Conservation (phyloP, 2,329 filamentous ascomycete species). For the Aspergillus chevalieri region DNA sequence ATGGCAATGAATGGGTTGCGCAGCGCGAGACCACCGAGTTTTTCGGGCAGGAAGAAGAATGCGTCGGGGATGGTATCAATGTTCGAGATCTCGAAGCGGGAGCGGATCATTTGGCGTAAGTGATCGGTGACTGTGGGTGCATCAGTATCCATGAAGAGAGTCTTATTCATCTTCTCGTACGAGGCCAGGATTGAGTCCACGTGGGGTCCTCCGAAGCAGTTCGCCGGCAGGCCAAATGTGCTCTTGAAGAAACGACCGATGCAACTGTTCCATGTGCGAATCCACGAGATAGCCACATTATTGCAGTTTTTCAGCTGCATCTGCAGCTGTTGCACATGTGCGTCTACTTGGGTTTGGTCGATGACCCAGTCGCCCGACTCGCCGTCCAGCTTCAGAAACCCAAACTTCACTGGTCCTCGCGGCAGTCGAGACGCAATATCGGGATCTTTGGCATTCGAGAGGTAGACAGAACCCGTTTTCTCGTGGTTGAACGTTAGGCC, state of each 20-base stretch:
- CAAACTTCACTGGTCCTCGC: constrained; percentile 47
- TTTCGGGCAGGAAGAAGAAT: constrained; percentile 44
- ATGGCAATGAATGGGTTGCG: constrained; percentile 43
- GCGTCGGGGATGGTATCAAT: constrained; percentile 35
- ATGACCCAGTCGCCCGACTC: constrained; percentile 32
- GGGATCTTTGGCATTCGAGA: constrained; percentile 22
- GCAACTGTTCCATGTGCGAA: constrained; percentile 52
- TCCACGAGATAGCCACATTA: constrained; percentile 46
- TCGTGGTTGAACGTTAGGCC: constrained; percentile 39
- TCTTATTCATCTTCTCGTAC: constrained; percentile 42
- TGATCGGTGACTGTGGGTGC: constrained; percentile 43
- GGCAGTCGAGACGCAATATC: constrained; percentile 37
- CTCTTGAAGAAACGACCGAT: constrained; percentile 46
- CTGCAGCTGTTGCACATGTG: constrained; percentile 36
- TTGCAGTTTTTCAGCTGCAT: constrained; percentile 37
- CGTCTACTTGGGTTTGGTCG: constrained; percentile 32
- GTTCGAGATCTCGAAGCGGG: constrained; percentile 42
- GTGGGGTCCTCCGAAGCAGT: constrained; percentile 46
- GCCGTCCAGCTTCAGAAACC: constrained; percentile 40
- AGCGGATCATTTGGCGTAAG: constrained; percentile 4
- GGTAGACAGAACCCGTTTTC: constrained; percentile 38
- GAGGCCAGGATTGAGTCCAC: constrained; percentile 44
- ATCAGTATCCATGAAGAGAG: constrained; percentile 31
- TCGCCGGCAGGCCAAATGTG: constrained; percentile 47
- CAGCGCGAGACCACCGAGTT: constrained; percentile 43